These are phyloP conservation scores for Musa acuminata DNA, from an alignment of 176 grass and related monocot species.

Conservation along the genomic window DNA sequence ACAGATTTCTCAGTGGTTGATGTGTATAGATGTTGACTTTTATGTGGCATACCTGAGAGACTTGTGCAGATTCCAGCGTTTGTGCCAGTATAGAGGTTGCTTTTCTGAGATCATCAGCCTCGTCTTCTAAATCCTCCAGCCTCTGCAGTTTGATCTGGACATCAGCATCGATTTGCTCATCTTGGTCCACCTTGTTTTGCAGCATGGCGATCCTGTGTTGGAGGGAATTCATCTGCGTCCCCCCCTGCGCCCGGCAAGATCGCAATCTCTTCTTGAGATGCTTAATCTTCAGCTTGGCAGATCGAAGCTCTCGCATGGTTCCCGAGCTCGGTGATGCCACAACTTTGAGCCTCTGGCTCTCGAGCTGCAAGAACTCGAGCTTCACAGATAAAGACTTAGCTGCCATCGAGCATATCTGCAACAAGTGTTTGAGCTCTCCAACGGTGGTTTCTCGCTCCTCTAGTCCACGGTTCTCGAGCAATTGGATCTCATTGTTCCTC, in stretches of 20 bases:
- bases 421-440: too few relatives aligned
- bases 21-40: too few relatives aligned
- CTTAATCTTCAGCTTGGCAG: conserved; percentile 44
- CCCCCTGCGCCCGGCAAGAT: conserved; percentile 12
- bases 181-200: conserved; percentile 22
- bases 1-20: too few relatives aligned
- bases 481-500: too few relatives aligned
- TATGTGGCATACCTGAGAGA: conserved; percentile 28
- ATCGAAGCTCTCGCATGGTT: conserved; percentile 35
- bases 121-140: conserved; percentile 22
- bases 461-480: too few relatives aligned
- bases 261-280: conserved; percentile 26
- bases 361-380: conserved; percentile 44
- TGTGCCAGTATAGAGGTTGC: conserved; percentile 33
- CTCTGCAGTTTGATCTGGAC: conserved; percentile 17
- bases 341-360: conserved; percentile 50
- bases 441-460: too few relatives aligned
- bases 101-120: conserved; percentile 33
- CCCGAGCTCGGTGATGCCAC: conserved; percentile 32
- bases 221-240: background rate
- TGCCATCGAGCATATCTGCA: too few relatives aligned
- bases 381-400: conserved; percentile 29
- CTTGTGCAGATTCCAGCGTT: conserved; percentile 37
- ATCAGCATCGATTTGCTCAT: conserved; percentile 22
- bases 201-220: conserved; percentile 25